phyloP scores from a whole-genome alignment of 2,329 filamentous ascomycete genomes.

The Aspergillus udagawae region DNA sequence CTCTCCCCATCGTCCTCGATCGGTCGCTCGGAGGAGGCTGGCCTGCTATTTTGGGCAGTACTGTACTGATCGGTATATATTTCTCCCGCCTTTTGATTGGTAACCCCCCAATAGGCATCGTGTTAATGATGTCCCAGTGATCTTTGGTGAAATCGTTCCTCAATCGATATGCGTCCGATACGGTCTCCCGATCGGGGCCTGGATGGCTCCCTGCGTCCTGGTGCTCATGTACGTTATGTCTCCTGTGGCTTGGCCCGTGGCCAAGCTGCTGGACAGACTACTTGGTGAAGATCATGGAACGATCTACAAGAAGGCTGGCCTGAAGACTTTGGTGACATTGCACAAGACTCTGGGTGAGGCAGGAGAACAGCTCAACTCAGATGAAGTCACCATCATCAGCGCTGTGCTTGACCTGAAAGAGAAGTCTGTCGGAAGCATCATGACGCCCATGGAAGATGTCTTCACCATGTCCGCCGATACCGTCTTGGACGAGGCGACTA shows the following conservation, averaged over 20 bases:
- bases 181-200: slow-evolving; percentile 89
- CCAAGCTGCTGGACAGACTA: slow-evolving; percentile 88
- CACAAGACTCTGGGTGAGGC: slow-evolving; percentile 87
- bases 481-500: slow-evolving; percentile 85
- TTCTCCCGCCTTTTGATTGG: background rate
- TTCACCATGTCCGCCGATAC: slow-evolving; percentile 97
- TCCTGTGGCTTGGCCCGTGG: slow-evolving; percentile 88
- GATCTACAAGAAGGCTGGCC: slow-evolving; percentile 93
- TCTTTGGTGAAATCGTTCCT: slow-evolving; percentile 94
- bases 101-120: background rate
- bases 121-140: slow-evolving; percentile 57
- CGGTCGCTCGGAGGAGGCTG: slow-evolving; percentile 90
- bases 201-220: slow-evolving; percentile 84
- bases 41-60: slow-evolving; percentile 90
- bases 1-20: slow-evolving; percentile 90
- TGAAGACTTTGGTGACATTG: slow-evolving; percentile 93
- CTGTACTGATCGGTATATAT: slow-evolving; percentile 76
- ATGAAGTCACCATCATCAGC: slow-evolving; percentile 98
- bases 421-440: slow-evolving; percentile 90
- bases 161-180: slow-evolving; percentile 96
- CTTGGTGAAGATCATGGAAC: slow-evolving; percentile 94
- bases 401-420: slow-evolving; percentile 95
- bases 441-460: slow-evolving; percentile 98
- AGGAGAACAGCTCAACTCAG: slow-evolving; percentile 83
- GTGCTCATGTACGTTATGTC: slow-evolving; percentile 87